Evolutionary conservation across 495 filamentous ascomycete genomes (phyloP).

Genomic region (Penicillium daleae): DNA sequence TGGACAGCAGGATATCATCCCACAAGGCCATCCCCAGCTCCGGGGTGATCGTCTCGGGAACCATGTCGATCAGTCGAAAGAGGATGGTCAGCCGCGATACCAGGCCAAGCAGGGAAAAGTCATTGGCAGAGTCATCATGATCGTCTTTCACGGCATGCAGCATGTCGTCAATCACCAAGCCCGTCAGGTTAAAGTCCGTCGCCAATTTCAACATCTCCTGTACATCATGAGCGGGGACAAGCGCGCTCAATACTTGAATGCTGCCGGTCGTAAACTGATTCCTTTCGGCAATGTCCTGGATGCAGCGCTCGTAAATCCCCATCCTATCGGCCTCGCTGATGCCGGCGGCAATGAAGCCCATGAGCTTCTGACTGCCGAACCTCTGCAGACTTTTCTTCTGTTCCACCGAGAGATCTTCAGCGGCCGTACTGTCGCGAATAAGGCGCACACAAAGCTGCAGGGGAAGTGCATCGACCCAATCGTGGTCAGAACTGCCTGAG

Average conservation of each 20-base stretch:
- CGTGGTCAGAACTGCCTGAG: slow-evolving; percentile 4
- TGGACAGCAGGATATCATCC: slow-evolving; percentile 66
- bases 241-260: slow-evolving; percentile 66
- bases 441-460: slow-evolving; percentile 65
- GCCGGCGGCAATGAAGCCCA: slow-evolving; percentile 53
- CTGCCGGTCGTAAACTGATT: slow-evolving; percentile 66
- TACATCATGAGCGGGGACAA: slow-evolving; percentile 52
- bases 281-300: slow-evolving; percentile 60
- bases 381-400: slow-evolving; percentile 51
- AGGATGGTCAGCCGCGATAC: slow-evolving; percentile 62
- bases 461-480: slow-evolving; percentile 41
- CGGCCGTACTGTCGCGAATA: slow-evolving; percentile 63
- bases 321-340: slow-evolving; percentile 52
- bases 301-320: slow-evolving; percentile 59
- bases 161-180: slow-evolving; percentile 55
- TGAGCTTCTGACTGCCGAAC: slow-evolving; percentile 62
- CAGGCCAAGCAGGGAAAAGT: slow-evolving; percentile 41
- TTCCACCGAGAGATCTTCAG: slow-evolving; percentile 41
- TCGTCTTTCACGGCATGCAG: slow-evolving; percentile 49
- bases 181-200: slow-evolving; percentile 55
- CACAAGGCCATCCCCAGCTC: slow-evolving; percentile 67
- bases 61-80: slow-evolving; percentile 57
- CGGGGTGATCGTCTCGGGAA: slow-evolving; percentile 60
- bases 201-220: slow-evolving; percentile 57
- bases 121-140: slow-evolving; percentile 39